Evolutionary conservation across 1,284 basidiomycete genomes (phyloP), one percentile per base, ranked within the genome.

Genomic region (Porodaedalea pini): DNA sequence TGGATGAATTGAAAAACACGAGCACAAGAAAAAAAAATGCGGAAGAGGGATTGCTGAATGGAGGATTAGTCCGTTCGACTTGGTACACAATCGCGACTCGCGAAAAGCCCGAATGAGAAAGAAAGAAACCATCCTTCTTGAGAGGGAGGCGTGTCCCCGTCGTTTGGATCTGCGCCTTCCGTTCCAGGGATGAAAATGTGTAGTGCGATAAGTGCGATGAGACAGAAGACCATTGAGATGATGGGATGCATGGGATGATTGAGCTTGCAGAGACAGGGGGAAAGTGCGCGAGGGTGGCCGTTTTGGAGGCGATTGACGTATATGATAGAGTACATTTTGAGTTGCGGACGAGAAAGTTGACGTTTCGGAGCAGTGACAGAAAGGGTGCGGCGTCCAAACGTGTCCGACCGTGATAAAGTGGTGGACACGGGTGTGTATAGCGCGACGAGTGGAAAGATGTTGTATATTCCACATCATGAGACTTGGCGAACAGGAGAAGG

Each of bases 221-320:
- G 68, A 69, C 66, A 70, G 49, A 51, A 32, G 4, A 53, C 37
- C 27, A 41, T n/a, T 40, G 51, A 44, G 19, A 40, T 51, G 32
- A 37, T 45, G 36, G 71, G 65, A 69, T 63, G 61, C 54, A 65
- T 66, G 61, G 66, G 78, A 78, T 75, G 80, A 48, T 48, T 61
- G 56, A 56, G 25, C 44, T 61, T 61, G 59, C 59, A 34, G 59
- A 57, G 44, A 61, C 56, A 58, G 55, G 49, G 41, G 50, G 34
- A 54, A 54, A 58, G 31, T 61, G 59, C 59, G 56, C 55, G 43
- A 49, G 43, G 51, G 40, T 36, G 19, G 56, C 55, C 59, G 29
- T 31, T 53, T 53, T 54, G 51, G 51, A 39, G 59, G 59, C 55
- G 44, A 61, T 53, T 60, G 59, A 53, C 23, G 45, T 61, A 54